phyloP scores from a whole-genome alignment of 805 yeast genomes.

The Yarrowia keelungensis region DNA sequence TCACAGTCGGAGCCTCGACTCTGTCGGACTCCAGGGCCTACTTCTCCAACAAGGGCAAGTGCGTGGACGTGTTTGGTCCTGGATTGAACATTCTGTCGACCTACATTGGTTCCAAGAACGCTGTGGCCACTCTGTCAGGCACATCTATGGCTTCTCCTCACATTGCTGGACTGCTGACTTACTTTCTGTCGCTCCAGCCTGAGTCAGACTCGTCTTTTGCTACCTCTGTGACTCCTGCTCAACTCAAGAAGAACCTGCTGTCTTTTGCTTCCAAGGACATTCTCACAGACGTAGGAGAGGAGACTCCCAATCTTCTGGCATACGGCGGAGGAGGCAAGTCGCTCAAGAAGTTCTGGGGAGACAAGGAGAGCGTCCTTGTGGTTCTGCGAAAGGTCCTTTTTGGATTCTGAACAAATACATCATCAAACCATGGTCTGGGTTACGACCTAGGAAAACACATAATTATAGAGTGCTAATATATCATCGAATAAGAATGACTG shows the following conservation, averaged over 20 bases:
- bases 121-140: conserved; percentile 63
- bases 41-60: conserved; percentile 61
- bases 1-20: conserved; percentile 61
- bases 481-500: no score
- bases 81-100: conserved; percentile 64
- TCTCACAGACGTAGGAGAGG: conserved; percentile 56
- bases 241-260: conserved; percentile 60
- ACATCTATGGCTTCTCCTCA: conserved; percentile 74
- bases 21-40: conserved; percentile 56
- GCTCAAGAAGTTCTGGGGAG: conserved; percentile 59
- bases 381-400: not conserved
- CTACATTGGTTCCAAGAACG: conserved; percentile 59
- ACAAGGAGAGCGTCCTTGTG: not conserved
- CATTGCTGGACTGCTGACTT: conserved; percentile 61
- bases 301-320: conserved; percentile 64
- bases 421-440: no score
- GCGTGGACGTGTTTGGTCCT: conserved; percentile 63
- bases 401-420: not conserved
- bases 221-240: conserved; percentile 58
- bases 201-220: conserved; percentile 58
- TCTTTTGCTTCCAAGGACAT: conserved; percentile 59
- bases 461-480: no score
- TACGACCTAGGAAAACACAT: no score
- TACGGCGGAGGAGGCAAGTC: conserved; percentile 67
- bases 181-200: conserved; percentile 64